phyloP scores from a whole-genome alignment of 495 filamentous ascomycete genomes.

The Penicillium parvum region DNA sequence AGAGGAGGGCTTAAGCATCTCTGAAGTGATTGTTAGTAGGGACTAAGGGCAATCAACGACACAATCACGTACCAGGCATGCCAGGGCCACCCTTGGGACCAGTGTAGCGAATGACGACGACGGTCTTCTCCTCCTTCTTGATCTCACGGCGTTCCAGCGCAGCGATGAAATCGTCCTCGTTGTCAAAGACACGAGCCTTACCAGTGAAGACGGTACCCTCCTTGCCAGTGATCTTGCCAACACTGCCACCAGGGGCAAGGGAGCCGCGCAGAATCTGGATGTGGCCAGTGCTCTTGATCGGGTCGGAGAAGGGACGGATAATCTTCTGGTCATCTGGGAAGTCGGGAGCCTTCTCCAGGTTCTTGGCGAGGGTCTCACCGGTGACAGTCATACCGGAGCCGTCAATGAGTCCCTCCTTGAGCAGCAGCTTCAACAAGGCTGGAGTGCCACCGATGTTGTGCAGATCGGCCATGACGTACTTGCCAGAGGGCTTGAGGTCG shows the following conservation, averaged over 20 bases:
- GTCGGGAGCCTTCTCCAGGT: constrained; percentile 69
- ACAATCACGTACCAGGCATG: constrained; percentile 63
- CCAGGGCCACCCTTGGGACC: constrained; percentile 93
- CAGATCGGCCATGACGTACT: constrained; percentile 93
- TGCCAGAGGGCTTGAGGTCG: constrained; percentile 94
- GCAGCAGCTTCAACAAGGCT: constrained; percentile 81
- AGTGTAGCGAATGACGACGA: constrained; percentile 95
- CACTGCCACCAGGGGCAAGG: constrained; percentile 84
- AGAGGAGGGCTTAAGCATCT: constrained; percentile 81
- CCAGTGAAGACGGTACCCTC: constrained; percentile 87
- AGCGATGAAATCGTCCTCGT: constrained; percentile 73
- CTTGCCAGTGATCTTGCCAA: constrained; percentile 98
- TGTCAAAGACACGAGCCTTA: constrained; percentile 82
- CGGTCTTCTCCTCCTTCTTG: constrained; percentile 95
- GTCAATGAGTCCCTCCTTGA: constrained; percentile 84
- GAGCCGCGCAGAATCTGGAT: constrained; percentile 94
- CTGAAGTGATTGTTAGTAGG: constrained; percentile 22
- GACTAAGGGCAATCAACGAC: not conserved
- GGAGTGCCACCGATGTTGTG: constrained; percentile 89
- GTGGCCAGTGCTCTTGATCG: constrained; percentile 91
- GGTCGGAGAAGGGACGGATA: constrained; percentile 85
- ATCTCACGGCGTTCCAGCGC: constrained; percentile 78
- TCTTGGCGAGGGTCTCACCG: constrained; percentile 88
- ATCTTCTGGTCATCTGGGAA: constrained; percentile 84
- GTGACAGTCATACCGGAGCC: constrained; percentile 90